Conservation (phyloP, 163 green algal species). For the Picocystis sp. region DNA sequence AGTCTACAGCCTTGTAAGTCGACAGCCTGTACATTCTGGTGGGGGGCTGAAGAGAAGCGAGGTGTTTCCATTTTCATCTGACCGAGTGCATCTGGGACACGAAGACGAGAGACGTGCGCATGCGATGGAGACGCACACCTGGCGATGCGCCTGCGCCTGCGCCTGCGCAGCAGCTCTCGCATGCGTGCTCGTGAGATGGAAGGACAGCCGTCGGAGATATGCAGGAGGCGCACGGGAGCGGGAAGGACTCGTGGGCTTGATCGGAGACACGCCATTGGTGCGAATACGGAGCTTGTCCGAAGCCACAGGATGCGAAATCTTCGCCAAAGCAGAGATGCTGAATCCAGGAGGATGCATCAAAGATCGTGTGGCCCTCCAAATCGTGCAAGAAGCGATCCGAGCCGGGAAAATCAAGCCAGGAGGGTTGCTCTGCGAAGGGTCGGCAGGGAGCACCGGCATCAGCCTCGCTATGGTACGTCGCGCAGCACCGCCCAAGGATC, state of each 20-base stretch:
- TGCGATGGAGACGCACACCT: not conserved
- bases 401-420: slow-evolving; percentile 22
- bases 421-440: slow-evolving; percentile 76
- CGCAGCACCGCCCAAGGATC: too few species aligned
- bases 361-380: slow-evolving; percentile 68
- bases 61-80: too few species aligned
- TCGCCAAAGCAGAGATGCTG: slow-evolving; percentile 83
- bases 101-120: not conserved
- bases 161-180: not conserved
- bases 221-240: not conserved
- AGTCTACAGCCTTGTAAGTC: too few species aligned
- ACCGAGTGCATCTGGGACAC: too few species aligned
- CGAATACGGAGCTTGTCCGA: slow-evolving; percentile 51
- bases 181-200: not conserved
- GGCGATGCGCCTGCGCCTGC: not conserved
- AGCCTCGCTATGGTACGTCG: slow-evolving; percentile 58
- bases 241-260: slow-evolving; percentile 34
- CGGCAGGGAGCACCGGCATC: slow-evolving; percentile 40
- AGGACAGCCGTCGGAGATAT: not conserved
- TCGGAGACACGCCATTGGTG: slow-evolving; percentile 69
- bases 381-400: slow-evolving; percentile 17
- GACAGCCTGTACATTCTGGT: too few species aligned
- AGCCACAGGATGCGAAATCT: slow-evolving; percentile 59
- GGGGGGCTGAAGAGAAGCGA: too few species aligned
- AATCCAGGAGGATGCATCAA: slow-evolving; percentile 85